Conservation (phyloP, 164 flowering plant genomes). For the Saururus chinensis region DNA sequence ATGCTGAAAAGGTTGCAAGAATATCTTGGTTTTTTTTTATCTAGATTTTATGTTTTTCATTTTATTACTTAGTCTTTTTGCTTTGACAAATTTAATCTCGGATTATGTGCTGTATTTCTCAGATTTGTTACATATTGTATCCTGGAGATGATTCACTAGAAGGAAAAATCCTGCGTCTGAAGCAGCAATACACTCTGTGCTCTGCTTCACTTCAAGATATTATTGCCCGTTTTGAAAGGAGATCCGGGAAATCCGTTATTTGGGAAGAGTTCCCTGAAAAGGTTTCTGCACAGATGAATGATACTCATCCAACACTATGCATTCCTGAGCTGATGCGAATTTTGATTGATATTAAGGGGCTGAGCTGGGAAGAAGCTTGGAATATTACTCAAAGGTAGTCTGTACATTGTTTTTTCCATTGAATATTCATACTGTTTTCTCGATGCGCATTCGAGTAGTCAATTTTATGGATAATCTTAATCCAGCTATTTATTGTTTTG, state of each 20-base stretch:
- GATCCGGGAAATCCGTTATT: slow-evolving; percentile 48
- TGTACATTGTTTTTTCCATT: not conserved
- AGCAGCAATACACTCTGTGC: slow-evolving; percentile 90
- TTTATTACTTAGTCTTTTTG: not conserved
- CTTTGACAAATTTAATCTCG: not conserved
- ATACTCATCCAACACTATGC: slow-evolving; percentile 97
- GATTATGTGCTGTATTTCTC: slow-evolving; percentile 1
- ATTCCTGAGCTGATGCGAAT: slow-evolving; percentile 92
- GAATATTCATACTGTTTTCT: not conserved
- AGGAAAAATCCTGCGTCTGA: slow-evolving; percentile 81
- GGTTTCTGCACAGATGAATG: slow-evolving; percentile 98
- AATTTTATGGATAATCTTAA: no score
- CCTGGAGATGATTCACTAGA: slow-evolving; percentile 93
- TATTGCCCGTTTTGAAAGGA: slow-evolving; percentile 70
- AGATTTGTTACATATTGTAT: slow-evolving; percentile 82
- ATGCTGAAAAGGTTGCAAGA: slow-evolving; percentile 73
- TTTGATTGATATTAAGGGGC: slow-evolving; percentile 70
- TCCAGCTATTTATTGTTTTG: not conserved
- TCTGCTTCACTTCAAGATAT: slow-evolving; percentile 97
- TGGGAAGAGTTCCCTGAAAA: slow-evolving; percentile 92
- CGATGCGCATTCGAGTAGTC: not conserved
- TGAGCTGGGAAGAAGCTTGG: slow-evolving; percentile 88
- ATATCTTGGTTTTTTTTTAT: not conserved
- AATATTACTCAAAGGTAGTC: slow-evolving; percentile 68
- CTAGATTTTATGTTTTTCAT: no score